Evolutionary conservation across 169 alveolate genomes (phyloP), one percentile per base, ranked within the genome.

Genomic region (Babesia sp.): DNA sequence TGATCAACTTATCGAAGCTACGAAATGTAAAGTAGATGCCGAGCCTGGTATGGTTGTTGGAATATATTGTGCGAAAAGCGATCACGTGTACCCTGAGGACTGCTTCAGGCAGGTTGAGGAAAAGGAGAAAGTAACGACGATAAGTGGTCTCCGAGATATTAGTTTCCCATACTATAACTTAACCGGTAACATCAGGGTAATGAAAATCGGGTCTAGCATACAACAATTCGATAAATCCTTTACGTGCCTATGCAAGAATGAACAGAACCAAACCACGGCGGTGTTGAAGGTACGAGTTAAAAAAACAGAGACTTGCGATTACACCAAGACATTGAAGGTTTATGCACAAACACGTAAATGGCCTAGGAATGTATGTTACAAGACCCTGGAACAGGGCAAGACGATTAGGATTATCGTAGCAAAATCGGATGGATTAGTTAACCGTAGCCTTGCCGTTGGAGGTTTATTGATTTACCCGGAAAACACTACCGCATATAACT

Each of bases 11-110:
- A n/a, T 26, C 11, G 74, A 50, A 18, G 44, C 53, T 4, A 12
- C 66, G 26, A 33, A 39, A 18, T 51, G 79, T 50, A 20, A 20
- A 16, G 42, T 69, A 16, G n/a, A 51, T 8, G 79, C 79, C 3
- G 45, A 44, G 26, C 79, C 70, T 11, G 60, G 50, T 33, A 55
- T 54, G 68, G 57, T 69, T 33, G 51, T 69, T 16, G 79, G 79
- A 18, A 54, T 69, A 22, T 69, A 54, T 45, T 69, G 79, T 31
- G 57, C 8, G 16, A 53, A 53, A 24, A 14, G 29, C 36, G 79
- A 51, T 26, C 41, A 39, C 33, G 54, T 54, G 7, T 51, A 53
- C 57, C 79, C 79, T 18, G 42, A 22, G 18, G 45, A 69, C 68
- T 69, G 79, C 58, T 69, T 69, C 44, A 37, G 37, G 4, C 68